Percentiles rank a stretch among this genome's conserved stretches.
Evolutionary conservation across 2,329 filamentous ascomycete genomes (phyloP).

Genomic region (Xylogone sp.): DNA sequence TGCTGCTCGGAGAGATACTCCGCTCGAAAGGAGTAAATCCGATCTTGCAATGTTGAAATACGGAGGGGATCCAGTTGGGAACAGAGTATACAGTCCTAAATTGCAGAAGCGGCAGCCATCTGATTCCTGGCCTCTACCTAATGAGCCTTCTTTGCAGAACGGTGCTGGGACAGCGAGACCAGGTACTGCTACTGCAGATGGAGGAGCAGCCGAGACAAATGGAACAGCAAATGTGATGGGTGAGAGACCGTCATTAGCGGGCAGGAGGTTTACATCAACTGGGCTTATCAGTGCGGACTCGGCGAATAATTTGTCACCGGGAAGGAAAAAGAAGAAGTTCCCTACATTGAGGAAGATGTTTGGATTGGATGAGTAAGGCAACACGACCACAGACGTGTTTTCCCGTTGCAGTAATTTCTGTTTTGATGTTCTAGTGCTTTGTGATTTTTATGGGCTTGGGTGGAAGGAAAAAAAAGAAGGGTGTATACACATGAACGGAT

Average conservation of each 20-base stretch:
- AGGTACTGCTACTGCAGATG: conserved; percentile 13
- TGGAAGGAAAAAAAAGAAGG: no score
- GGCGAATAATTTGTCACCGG: neutral
- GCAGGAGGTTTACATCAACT: conserved; percentile 21
- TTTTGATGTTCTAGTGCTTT: no score
- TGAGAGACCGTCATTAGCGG: conserved; percentile 15
- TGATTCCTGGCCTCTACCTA: conserved; percentile 47
- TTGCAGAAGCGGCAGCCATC: conserved; percentile 42
- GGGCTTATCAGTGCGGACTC: conserved; percentile 17
- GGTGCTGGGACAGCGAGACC: conserved; percentile 30
- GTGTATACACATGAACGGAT: no score
- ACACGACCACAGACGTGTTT: no score
- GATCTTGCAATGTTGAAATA: conserved; percentile 46
- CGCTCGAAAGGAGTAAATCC: conserved; percentile 53
- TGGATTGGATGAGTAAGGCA: conserved; percentile 45
- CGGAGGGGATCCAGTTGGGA: conserved; percentile 6
- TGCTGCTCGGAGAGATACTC: conserved; percentile 58
- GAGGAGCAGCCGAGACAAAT: conserved; percentile 1
- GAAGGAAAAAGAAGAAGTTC: conserved; percentile 64
- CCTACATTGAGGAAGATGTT: conserved; percentile 63
- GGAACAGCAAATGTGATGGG: neutral
- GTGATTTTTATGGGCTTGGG: no score
- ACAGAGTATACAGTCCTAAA: conserved; percentile 30
- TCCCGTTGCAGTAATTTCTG: no score
- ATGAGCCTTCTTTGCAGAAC: conserved; percentile 16